These are phyloP conservation scores for Apiotrichum sp. DNA, from an alignment of 1,284 basidiomycete species.

Conservation along the genomic window DNA sequence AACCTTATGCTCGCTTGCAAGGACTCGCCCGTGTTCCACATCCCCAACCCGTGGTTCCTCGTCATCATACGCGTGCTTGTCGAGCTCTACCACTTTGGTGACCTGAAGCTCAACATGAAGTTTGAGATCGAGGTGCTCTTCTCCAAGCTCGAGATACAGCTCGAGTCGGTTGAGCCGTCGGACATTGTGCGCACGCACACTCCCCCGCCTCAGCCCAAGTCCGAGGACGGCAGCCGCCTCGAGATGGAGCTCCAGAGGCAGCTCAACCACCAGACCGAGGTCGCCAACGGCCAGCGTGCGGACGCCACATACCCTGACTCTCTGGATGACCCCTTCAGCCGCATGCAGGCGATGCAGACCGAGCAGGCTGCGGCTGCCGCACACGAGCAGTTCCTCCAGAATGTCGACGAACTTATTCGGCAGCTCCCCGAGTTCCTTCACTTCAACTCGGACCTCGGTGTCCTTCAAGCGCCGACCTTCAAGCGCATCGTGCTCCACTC, in stretches of 20 bases:
- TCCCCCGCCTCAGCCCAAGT: slow-evolving; percentile 40
- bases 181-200: slow-evolving; percentile 57
- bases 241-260: slow-evolving; percentile 39
- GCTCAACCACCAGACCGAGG: slow-evolving; percentile 23
- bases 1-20: slow-evolving; percentile 89
- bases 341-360: slow-evolving; percentile 42
- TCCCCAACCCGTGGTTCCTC: slow-evolving; percentile 98
- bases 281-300: slow-evolving; percentile 18
- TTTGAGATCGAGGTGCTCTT: slow-evolving; percentile 99
- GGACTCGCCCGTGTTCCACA: slow-evolving; percentile 84
- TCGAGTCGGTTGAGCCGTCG: slow-evolving; percentile 79
- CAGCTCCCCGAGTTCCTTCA: slow-evolving; percentile 74
- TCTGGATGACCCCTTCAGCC: slow-evolving; percentile 31
- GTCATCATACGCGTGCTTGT: slow-evolving; percentile 84
- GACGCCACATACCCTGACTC: slow-evolving; percentile 30
- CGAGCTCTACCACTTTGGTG: slow-evolving; percentile 94
- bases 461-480: slow-evolving; percentile 68
- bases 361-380: slow-evolving; percentile 45
- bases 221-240: slow-evolving; percentile 34
- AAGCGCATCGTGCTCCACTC: slow-evolving; percentile 88
- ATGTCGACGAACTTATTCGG: slow-evolving; percentile 53
- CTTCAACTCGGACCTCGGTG: slow-evolving; percentile 59
- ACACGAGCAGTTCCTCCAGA: slow-evolving; percentile 43
- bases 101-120: slow-evolving; percentile 93
- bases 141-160: slow-evolving; percentile 81